A percentile compares a stretch with the other conserved stretches of the same genome.
Evolutionary conservation across 192 early-diverging fungal genomes (phyloP).

Genomic region (Backusella luteola): DNA sequence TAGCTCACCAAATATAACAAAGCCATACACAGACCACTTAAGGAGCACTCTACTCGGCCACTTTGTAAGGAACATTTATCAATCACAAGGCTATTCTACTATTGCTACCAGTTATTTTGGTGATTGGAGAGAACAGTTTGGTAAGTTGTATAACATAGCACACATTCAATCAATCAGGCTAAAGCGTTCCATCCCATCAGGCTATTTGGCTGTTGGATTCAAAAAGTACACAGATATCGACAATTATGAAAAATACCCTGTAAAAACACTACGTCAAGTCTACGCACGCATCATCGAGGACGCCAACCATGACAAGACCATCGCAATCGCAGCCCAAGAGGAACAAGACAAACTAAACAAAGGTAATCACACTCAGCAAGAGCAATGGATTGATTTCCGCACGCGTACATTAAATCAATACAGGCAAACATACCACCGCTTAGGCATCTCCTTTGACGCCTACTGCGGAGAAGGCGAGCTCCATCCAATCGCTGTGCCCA

Average conservation of each 20-base stretch:
- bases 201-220: slow-evolving; percentile 84
- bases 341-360: background rate
- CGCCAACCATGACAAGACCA: slow-evolving; percentile 63
- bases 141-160: slow-evolving; percentile 34
- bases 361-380: background rate
- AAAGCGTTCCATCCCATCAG: background rate
- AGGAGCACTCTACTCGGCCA: slow-evolving; percentile 92
- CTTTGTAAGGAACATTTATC: slow-evolving; percentile 70
- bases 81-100: slow-evolving; percentile 76
- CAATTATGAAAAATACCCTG: slow-evolving; percentile 14
- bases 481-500: slow-evolving; percentile 19
- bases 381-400: slow-evolving; percentile 69
- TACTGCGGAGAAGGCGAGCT: slow-evolving; percentile 79
- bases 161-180: background rate
- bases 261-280: slow-evolving; percentile 64
- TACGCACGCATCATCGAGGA: slow-evolving; percentile 74
- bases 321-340: slow-evolving; percentile 19
- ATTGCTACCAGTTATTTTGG: slow-evolving; percentile 92
- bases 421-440: slow-evolving; percentile 72
- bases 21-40: slow-evolving; percentile 92
- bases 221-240: slow-evolving; percentile 60
- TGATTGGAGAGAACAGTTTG: slow-evolving; percentile 98
- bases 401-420: slow-evolving; percentile 77
- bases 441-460: slow-evolving; percentile 79
- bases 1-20: slow-evolving; percentile 94